Percentiles rank a stretch among this genome's conserved stretches.
phyloP scores from a whole-genome alignment of 441 rosid genomes.

The Hypseocharis bilobata region DNA sequence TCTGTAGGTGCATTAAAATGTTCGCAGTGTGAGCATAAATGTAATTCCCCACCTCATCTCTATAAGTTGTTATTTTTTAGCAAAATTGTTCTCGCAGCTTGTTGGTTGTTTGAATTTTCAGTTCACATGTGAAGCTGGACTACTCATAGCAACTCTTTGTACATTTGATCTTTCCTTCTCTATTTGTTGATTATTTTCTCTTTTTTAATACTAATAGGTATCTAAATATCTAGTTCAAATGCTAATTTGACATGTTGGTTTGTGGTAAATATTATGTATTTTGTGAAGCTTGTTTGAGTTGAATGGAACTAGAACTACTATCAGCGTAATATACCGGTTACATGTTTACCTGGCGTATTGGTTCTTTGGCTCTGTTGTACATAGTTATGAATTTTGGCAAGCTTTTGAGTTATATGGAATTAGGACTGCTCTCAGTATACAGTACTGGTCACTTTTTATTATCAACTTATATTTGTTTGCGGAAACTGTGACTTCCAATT shows the following conservation, averaged over 20 bases:
- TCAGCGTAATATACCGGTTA: too few species aligned
- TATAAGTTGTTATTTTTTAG: neutral
- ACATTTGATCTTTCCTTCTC: neutral
- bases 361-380: too few species aligned
- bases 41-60: conserved; percentile 35
- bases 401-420: too few species aligned
- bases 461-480: too few species aligned
- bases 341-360: too few species aligned
- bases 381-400: too few species aligned
- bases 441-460: too few species aligned
- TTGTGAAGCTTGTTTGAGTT: neutral
- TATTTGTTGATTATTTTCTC: neutral
- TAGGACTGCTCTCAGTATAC: too few species aligned
- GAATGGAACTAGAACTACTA: too few species aligned
- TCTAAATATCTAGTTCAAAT: neutral
- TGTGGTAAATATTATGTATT: neutral
- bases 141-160: neutral
- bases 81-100: neutral
- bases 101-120: neutral
- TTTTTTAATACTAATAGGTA: neutral
- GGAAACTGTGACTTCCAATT: neutral
- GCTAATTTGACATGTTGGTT: neutral
- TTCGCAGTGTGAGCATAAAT: conserved; percentile 81
- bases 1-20: conserved; percentile 52
- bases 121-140: neutral